Evolutionary conservation across 2,329 filamentous ascomycete genomes (phyloP), one percentile per base, ranked within the genome.

Genomic region (Colletotrichum neosansevieriae): DNA sequence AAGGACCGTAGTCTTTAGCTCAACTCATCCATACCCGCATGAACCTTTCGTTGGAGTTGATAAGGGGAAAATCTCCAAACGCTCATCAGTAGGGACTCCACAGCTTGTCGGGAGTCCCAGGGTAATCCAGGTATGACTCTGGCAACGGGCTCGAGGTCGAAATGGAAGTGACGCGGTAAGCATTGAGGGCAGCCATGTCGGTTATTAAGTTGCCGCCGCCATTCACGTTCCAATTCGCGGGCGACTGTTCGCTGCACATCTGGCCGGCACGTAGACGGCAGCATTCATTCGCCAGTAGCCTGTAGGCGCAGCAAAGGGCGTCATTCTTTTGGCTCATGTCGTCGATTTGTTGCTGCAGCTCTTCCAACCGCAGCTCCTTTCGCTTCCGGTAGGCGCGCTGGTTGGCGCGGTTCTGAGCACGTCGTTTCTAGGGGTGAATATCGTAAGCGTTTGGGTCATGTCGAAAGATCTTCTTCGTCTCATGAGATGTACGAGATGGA

Each of bases 381-480:
- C 65, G 61, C 61, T 68, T 66, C 13, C 65, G 61, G 38, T 68
- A 68, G 54, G 65, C 65, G 32, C 65, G 65, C 65, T 68, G 65
- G 65, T 68, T 68, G 32, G 65, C 65, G n/a, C 65, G 60, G 32
- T 68, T 68, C 45, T 68, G 65, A 6, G 65, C 65, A 13, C 65
- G 65, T 24, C 65, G 65, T 34, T 65, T 64, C 65, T 68, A 32
- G 10, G 40, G 5, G n/a, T 42, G 15, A 10, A 50, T 4, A 34
- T 38, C n/a, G 61, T 68, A 19, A 66, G 65, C 36, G 10, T 38
- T 36, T 5, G 21, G 29, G 1, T 29, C 29, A 29, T 9, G 29
- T 29, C 29, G 9, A 29, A 6, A 29, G 29, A 29, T 7, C 29
- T 7, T 29, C 29, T 29, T 29, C 17, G 32, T 38, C 11, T 59